Base-by-base conservation (phyloP, 2,329 filamentous ascomycete genomes). In the Aureobasidium sp. region DNA sequence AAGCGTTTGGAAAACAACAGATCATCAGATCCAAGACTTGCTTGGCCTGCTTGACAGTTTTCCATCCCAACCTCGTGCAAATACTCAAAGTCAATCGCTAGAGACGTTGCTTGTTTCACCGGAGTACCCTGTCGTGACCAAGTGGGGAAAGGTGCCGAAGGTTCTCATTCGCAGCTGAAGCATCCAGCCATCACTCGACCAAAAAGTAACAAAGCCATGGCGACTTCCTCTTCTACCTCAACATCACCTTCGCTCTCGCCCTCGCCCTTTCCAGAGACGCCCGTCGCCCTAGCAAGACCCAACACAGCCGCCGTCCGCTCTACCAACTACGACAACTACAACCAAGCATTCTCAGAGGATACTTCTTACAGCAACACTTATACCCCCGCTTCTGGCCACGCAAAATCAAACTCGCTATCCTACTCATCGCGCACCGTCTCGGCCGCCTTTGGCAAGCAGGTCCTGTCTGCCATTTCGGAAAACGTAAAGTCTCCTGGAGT, bases 401-500 rank as follows among this genome's bases (percentile, higher is more conserved):
- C 29, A 5, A 32, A 5, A 32, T 29, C 51, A 20, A 17, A 9
- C 53, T 37, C 52, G 32, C 26, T 36, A 43, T 57, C 61, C 27
- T 51, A 48, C 52, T 47, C 36, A n/a, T 63, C 61, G 24, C 51
- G 51, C 24, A 50, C 51, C 36, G 39, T 44, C 27, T 51, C 52
- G 26, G 47, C 47, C 55, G 62, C 63, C 32, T 63, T 66, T 59
- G 64, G 64, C 20, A 63, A 56, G 15, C 53, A 62, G 20, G 52
- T 66, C 43, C 55, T 66, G 44, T 60, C 37, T 34, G 62, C 64
- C 62, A 51, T 63, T 9, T 62, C 64, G 13, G 64, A 65, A 29
- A 63, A 60, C 51, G 62, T 64, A 41, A 63, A 63, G 61, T 34
- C 56, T 20, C 59, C 64, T 24, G 56, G 26, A n/a, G 39, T 62